Evolutionary conservation across 305 asterid species (phyloP), one percentile per base, ranked within the genome.

Genomic region (Caryopteris hybrid): DNA sequence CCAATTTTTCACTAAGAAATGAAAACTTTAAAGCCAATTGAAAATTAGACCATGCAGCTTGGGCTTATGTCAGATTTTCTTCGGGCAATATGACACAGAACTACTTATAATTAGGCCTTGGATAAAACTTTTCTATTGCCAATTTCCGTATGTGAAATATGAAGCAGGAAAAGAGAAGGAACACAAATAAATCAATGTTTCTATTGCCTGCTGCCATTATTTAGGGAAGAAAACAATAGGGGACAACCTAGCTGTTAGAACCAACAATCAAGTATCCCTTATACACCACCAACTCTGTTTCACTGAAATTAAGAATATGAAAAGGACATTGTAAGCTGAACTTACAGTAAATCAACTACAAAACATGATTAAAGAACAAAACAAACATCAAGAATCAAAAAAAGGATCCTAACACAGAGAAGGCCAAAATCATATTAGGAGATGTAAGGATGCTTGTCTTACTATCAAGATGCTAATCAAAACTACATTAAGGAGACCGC

Each of bases 391-490:
- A 10, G 22, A 39, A 21, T 8, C 29, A 8, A 16, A 5, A n/a
- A 56, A 43, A 23, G 53, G 13, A 56, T 22, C 47, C 36, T 54
- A 27, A 42, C 45, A 55, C 5, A 41, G 66, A 43, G 43, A 65
- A 29, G 48, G 33, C 22, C 3, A 33, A 42, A 7, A 59, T 16
- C 17, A 67, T 14, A 5, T 43, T 47, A 54, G 48, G 56, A 68
- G 43, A 46, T 41, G 45, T 54, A 59, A 48, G 42, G 61, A 68
- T 41, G 48, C 25, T 42, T 29, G 36, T 34, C 29, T 53, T 38
- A 25, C 47, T 57, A 42, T 45, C 52, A 69, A 46, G 51, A 74
- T n/a, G 62, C 57, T 21, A 38, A 39, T n/a, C 29, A 9, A 21
- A 39, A 54, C 46, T 39, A 67, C 38, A 22, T 67, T 20, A 62